phyloP scores from a whole-genome alignment of 352 stramenopile genomes.

The Pythium diclinum region DNA sequence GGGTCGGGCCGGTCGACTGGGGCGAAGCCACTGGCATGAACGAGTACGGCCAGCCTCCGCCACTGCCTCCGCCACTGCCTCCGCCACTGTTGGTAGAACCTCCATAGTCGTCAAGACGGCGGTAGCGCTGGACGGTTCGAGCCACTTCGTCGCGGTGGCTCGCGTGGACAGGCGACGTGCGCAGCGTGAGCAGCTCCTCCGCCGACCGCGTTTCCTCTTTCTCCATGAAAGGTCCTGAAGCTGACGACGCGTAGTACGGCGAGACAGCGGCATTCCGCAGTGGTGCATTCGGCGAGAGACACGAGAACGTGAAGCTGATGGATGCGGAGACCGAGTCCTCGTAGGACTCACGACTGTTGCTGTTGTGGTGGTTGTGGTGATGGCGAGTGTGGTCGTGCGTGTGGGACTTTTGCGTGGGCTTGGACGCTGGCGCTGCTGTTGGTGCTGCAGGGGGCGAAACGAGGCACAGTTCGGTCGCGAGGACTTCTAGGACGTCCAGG shows the following conservation, averaged over 20 bases:
- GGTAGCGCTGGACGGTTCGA: not conserved
- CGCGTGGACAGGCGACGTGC: slow-evolving; percentile 23
- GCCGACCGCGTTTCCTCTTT: slow-evolving; percentile 21
- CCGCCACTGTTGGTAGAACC: not conserved
- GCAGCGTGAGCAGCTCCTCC: slow-evolving; percentile 27
- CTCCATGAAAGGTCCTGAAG: not conserved
- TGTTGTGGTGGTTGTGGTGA: not conserved
- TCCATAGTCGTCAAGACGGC: not conserved
- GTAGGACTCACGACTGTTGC: not conserved
- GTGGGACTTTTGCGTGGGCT: not conserved
- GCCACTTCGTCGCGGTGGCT: not conserved
- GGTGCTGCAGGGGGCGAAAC: not conserved
- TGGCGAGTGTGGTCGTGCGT: not conserved
- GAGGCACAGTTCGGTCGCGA: slow-evolving; percentile 16
- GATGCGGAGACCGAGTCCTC: not conserved
- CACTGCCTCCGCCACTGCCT: not conserved
- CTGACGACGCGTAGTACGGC: not conserved
- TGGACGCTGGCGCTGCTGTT: not conserved
- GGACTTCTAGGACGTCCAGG: slow-evolving; percentile 14
- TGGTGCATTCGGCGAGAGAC: not conserved
- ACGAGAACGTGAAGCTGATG: not conserved
- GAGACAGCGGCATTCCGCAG: not conserved
- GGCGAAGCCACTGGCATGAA: not conserved
- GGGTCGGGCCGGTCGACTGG: not conserved
- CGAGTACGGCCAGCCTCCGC: not conserved